Evolutionary conservation across 163 green algal species (phyloP).

Genomic region (Prototheca cutis): DNA sequence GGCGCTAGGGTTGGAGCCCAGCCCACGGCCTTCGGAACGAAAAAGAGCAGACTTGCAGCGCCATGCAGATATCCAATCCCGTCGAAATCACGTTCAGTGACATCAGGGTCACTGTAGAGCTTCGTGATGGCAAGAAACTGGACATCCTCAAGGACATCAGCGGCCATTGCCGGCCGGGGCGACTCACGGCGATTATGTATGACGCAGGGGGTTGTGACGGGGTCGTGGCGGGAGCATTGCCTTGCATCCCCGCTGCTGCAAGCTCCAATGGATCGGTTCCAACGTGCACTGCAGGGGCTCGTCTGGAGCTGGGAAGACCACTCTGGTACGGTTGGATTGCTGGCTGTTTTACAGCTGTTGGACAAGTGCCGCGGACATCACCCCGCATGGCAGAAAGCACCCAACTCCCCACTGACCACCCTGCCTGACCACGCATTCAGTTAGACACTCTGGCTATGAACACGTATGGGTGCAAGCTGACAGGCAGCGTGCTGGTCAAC

Average conservation of each 20-base stretch:
- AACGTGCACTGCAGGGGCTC: not conserved
- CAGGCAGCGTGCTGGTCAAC: conserved; percentile 26
- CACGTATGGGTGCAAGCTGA: conserved; percentile 9
- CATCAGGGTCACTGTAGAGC: conserved; percentile 68
- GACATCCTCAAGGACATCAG: conserved; percentile 38
- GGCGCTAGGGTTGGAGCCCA: too few relatives aligned
- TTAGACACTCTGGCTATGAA: conserved; percentile 34
- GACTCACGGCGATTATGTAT: conserved; percentile 43
- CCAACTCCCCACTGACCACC: too few relatives aligned
- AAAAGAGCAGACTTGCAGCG: too few relatives aligned
- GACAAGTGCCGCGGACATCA: too few relatives aligned
- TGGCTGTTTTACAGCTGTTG: too few relatives aligned
- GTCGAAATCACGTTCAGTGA: conserved; percentile 26
- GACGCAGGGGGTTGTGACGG: too few relatives aligned
- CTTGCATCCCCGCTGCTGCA: not conserved
- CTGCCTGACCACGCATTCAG: conserved; percentile 5
- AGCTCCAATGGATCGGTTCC: not conserved
- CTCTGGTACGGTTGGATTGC: conserved; percentile 30
- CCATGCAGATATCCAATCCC: too few relatives aligned
- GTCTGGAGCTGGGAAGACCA: conserved; percentile 20
- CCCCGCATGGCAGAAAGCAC: not conserved
- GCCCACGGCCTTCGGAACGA: too few relatives aligned
- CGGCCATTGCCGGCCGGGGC: conserved; percentile 17
- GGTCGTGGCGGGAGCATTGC: too few relatives aligned
- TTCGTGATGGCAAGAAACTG: not conserved